These are phyloP conservation scores for Hibiscus mutabilis DNA, from an alignment of 345 rosid species.

Conservation along the genomic window DNA sequence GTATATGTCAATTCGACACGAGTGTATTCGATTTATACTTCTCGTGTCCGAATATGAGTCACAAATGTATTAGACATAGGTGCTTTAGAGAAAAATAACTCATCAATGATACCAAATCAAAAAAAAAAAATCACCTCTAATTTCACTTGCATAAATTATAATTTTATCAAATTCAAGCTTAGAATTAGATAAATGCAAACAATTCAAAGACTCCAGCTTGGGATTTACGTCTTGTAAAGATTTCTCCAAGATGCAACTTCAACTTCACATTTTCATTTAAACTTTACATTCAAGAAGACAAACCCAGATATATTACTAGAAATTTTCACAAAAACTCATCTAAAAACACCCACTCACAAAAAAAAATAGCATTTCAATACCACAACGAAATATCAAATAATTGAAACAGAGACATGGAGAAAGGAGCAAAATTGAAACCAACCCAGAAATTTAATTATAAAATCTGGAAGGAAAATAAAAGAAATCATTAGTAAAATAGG, in stretches of 20 bases:
- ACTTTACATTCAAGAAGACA: not conserved
- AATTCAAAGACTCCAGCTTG: not conserved
- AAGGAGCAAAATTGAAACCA: slow-evolving; percentile 1
- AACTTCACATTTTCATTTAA: not conserved
- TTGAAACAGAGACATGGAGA: not conserved
- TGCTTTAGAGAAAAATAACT: not conserved
- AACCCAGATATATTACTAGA: not conserved
- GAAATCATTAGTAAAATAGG: not conserved
- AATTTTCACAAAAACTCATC: not conserved
- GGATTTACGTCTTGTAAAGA: not conserved
- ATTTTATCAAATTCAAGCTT: not conserved
- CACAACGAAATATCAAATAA: not conserved
- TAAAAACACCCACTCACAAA: not conserved
- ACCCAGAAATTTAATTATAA: not conserved
- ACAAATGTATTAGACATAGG: not conserved
- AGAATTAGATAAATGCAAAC: not conserved
- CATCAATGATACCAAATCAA: not conserved
- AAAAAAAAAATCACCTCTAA: not conserved
- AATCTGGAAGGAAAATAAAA: not conserved
- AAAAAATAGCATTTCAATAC: not conserved
- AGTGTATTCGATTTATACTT: not conserved
- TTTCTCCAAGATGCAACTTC: not conserved
- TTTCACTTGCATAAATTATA: not conserved
- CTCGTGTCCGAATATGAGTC: not conserved
- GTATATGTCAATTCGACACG: not conserved